Evolutionary conservation across 83 land plant genomes (phyloP), one percentile per base, ranked within the genome.

Genomic region (Thuja plicata): DNA sequence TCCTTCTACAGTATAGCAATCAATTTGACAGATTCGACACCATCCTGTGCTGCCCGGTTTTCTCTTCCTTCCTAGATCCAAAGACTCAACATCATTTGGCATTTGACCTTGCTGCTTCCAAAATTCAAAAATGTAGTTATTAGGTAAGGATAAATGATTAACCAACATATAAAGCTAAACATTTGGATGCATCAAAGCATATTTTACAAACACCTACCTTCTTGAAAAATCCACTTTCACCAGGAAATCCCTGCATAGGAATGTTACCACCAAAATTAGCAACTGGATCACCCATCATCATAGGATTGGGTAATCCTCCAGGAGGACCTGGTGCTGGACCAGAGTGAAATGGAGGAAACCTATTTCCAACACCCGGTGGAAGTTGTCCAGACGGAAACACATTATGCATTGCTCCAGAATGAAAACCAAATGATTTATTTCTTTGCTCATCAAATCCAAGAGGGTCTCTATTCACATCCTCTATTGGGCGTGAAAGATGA

Each of bases 1-100:
- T 27, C 96, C 97, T 50, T 95, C 96, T 27, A 95, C 96, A 48
- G 96, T 94, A 77, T 91, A 95, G 89, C 98, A 97, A 54, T 97
- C 97, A 88, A 97, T 86, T 54, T 92, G 95, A 88, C 98, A 97
- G 15, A 97, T 97, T 1, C 97, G 92, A 79, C 98, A 97, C 98
- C 96, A 95, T 10, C 94, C 98, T 85, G 92, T 91, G 62, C 92
- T 92, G 11, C 90, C 89, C 37, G 88, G 87, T 40, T 95, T 97
- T 88, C 95, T 93, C 91, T 92, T 95, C 85, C 96, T 93, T 37
- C 90, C 52, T 15, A 52, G 90, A 76, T 94, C 96, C 88, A 91
- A 85, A 45, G 94, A 54, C 54, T 90, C 95, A 85, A 88, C 48
- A 60, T 93, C 95, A 88, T 89, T 92, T 90, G 91, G 86, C 87